These are phyloP conservation scores for Zasmidium angulare DNA, from an alignment of 2,329 filamentous ascomycete genomes.

Conservation along the genomic window DNA sequence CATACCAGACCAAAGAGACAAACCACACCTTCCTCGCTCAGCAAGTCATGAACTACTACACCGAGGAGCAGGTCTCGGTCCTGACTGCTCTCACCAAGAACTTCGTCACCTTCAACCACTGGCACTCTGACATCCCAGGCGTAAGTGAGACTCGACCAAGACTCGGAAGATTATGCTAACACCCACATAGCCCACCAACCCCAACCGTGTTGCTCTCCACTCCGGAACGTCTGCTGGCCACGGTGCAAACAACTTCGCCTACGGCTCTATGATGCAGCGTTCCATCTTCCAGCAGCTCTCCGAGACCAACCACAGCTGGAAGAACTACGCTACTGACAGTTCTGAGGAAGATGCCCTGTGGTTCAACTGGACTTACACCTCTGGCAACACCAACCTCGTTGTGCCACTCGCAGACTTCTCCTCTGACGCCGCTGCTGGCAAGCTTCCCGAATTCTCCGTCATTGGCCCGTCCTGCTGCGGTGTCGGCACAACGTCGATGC, in stretches of 20 bases:
- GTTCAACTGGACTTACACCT: conserved; percentile 42
- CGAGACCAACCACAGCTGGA: conserved; percentile 40
- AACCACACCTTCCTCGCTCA: conserved; percentile 31
- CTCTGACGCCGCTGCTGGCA: conserved; percentile 25
- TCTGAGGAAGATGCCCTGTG: conserved; percentile 35
- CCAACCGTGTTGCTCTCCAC: conserved; percentile 36
- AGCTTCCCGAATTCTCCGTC: conserved; percentile 29
- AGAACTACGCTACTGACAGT: conserved; percentile 44
- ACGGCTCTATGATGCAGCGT: conserved; percentile 36
- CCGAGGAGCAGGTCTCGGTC: conserved; percentile 36
- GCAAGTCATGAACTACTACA: conserved; percentile 40
- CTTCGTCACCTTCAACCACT: conserved; percentile 41
- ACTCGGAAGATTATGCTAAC: neutral
- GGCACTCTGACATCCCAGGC: conserved; percentile 41
- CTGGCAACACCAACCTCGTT: conserved; percentile 36
- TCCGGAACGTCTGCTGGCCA: conserved; percentile 40
- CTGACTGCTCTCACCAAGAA: conserved; percentile 39
- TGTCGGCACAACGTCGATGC: conserved; percentile 36
- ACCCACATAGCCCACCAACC: conserved; percentile 35
- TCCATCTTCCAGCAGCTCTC: conserved; percentile 42
- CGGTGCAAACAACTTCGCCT: conserved; percentile 31
- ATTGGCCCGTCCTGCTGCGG: conserved; percentile 33
- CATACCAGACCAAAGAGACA: conserved; percentile 37
- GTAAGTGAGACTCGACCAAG: conserved; percentile 1
- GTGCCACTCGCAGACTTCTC: conserved; percentile 26